phyloP scores from a whole-genome alignment of 108 stramenopile genomes.

The Nitzschia inconspicua region DNA sequence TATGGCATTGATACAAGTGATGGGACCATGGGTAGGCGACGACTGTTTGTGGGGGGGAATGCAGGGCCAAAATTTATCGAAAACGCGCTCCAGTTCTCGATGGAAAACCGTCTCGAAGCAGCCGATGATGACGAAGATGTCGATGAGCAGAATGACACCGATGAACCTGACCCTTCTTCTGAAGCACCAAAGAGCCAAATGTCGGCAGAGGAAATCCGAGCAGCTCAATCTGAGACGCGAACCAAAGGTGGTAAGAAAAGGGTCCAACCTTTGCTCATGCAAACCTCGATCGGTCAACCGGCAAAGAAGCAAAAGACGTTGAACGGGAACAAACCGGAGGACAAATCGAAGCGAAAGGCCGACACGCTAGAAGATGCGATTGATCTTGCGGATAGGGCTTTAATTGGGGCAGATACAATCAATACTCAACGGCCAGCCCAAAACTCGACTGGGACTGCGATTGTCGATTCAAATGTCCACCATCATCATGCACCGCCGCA shows the following conservation, averaged over 20 bases:
- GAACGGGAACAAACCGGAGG: background rate
- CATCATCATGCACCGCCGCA: conserved; percentile 1
- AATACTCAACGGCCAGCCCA: background rate
- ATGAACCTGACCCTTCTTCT: conserved; percentile 1
- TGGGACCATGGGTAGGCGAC: conserved; percentile 14
- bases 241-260: conserved; percentile 63
- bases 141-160: conserved; percentile 6
- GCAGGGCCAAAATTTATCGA: conserved; percentile 76
- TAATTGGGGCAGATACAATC: conserved; percentile 25
- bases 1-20: conserved; percentile 76
- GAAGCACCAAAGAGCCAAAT: background rate
- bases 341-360: conserved; percentile 16
- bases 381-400: conserved; percentile 52
- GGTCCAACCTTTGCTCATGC: conserved; percentile 53
- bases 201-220: conserved; percentile 18
- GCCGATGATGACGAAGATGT: conserved; percentile 21
- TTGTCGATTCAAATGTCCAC: background rate
- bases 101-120: conserved; percentile 52
- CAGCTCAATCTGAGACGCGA: conserved; percentile 18
- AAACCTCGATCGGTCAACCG: conserved; percentile 8
- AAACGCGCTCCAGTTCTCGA: conserved; percentile 71
- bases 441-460: too few species aligned
- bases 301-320: conserved; percentile 5
- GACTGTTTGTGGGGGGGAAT: conserved; percentile 63
- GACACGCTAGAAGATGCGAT: conserved; percentile 56